Evolutionary conservation across 2,329 filamentous ascomycete genomes (phyloP).

Genomic region (Exophiala alcalophila): DNA sequence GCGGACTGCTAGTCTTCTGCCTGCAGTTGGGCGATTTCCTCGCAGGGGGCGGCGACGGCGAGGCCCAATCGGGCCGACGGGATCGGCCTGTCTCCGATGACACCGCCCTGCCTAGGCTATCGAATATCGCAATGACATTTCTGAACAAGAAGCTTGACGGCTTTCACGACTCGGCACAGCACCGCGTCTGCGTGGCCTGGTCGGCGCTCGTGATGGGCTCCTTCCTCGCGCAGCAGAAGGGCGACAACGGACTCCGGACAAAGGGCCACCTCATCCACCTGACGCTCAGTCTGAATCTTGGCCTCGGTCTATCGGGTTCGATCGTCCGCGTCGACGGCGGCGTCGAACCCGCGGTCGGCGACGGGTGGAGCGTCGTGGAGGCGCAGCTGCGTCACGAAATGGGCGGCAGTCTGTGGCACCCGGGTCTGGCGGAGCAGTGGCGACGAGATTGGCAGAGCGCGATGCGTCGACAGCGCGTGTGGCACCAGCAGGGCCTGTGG

Average conservation of each 20-base stretch:
- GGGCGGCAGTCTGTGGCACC: conserved; percentile 13
- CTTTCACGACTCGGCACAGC: conserved; percentile 1
- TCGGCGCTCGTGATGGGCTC: conserved; percentile 14
- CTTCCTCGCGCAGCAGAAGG: conserved; percentile 9
- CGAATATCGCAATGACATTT: conserved; percentile 16
- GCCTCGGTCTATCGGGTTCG: neutral
- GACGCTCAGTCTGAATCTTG: conserved; percentile 6
- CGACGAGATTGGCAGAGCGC: conserved; percentile 10
- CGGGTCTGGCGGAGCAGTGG: conserved; percentile 11
- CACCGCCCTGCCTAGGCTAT: neutral
- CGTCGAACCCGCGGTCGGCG: neutral
- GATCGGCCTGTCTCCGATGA: neutral
- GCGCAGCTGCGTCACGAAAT: neutral
- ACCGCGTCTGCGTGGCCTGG: conserved; percentile 10
- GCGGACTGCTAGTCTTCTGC: conserved; percentile 12
- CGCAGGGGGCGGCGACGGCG: too few relatives aligned
- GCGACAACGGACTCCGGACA: conserved; percentile 8
- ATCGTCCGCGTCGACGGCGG: neutral
- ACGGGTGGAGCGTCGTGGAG: conserved; percentile 9
- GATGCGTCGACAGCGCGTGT: conserved; percentile 9
- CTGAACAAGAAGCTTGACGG: conserved; percentile 14
- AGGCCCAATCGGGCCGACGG: too few relatives aligned
- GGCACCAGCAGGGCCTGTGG: conserved; percentile 13
- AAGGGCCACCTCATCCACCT: conserved; percentile 21
- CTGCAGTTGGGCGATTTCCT: conserved; percentile 4